Base-by-base conservation (phyloP, 2,329 filamentous ascomycete genomes). In the Alternaria brassicae region DNA sequence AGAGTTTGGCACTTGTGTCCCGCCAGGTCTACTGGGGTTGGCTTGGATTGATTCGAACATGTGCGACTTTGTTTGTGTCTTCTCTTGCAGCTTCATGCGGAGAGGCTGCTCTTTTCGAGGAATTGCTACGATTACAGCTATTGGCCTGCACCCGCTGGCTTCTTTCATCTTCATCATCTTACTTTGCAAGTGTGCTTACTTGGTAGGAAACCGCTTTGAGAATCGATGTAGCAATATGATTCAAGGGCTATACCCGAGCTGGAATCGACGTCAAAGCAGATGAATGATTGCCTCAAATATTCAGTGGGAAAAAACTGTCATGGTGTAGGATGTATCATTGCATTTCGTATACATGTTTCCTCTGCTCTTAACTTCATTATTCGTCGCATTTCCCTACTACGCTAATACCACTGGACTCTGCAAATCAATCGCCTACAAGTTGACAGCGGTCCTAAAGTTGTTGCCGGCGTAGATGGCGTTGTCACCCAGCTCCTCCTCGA, bases 401-500 rank as follows among this genome's bases (percentile, higher is more conserved):
- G 17, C 51, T 34, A 34, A 42, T n/a, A 39, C 30, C 36, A 49
- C 42, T 25, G 32, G 23, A 32, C 21, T 40, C 39, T 45, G 21
- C 39, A 19, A 23, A 36, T 39, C 15, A 36, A 23, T 27, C 39
- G 50, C 60, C 62, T 73, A 78, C 60, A 97, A 81, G 85, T 91
- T 93, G 76, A 97, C 90, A 66, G 94, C 84, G 73, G 83, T 93
- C 85, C 94, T 91, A 92, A 98, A 99, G 79, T 92, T 93, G 78
- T 86, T 83, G 72, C 95, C 95, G 72, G 94, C 93, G 80, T 94
- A 99, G 82, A 98, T 78, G 72, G 94, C 95, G 75, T 95, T 90
- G 75, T 89, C 87, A 56, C 69, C 69, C 68, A 99, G 90, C 87
- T 99, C 95, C 86, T 99, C 95, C 88, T 99, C 95, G 75, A 99